phyloP scores from a whole-genome alignment of 306 rosid species.

The Lupinus albus region DNA sequence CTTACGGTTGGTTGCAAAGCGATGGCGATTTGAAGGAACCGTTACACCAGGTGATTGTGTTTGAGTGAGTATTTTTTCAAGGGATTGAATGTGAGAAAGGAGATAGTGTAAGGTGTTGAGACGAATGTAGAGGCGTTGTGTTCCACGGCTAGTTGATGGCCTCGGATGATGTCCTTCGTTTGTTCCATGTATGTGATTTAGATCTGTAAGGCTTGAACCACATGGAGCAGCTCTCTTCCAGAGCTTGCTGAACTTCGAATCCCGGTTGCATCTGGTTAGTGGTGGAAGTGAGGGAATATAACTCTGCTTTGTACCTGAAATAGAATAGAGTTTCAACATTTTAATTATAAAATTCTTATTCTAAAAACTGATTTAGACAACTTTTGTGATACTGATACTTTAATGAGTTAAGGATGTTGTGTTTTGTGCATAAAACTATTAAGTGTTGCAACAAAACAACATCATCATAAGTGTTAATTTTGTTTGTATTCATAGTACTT shows the following conservation, averaged over 20 bases:
- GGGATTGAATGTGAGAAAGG: constrained; percentile 57
- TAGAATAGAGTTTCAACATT: not conserved
- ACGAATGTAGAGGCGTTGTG: constrained; percentile 89
- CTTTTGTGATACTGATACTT: too few relatives aligned
- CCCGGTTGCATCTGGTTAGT: constrained; percentile 79
- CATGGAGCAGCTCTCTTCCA: constrained; percentile 84
- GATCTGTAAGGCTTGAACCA: constrained; percentile 43
- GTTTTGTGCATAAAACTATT: too few relatives aligned
- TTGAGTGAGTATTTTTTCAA: constrained; percentile 62
- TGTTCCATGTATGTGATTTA: constrained; percentile 39
- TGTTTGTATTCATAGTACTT: constrained; percentile 20
- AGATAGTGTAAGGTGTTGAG: constrained; percentile 82
- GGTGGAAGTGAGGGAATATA: constrained; percentile 86
- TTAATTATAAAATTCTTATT: not conserved
- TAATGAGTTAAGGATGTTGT: too few relatives aligned
- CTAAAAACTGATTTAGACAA: not conserved
- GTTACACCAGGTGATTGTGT: constrained; percentile 39
- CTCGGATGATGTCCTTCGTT: constrained; percentile 68
- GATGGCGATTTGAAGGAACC: constrained; percentile 46
- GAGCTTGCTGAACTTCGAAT: constrained; percentile 65
- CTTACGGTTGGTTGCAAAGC: constrained; percentile 40
- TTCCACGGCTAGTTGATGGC: constrained; percentile 89
- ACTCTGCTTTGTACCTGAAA: constrained; percentile 81
- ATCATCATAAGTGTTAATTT: not conserved
- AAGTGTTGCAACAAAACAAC: not conserved